Conservation (phyloP, 805 yeast genomes). For the Saccharomycopsis oosterbeekiorum region DNA sequence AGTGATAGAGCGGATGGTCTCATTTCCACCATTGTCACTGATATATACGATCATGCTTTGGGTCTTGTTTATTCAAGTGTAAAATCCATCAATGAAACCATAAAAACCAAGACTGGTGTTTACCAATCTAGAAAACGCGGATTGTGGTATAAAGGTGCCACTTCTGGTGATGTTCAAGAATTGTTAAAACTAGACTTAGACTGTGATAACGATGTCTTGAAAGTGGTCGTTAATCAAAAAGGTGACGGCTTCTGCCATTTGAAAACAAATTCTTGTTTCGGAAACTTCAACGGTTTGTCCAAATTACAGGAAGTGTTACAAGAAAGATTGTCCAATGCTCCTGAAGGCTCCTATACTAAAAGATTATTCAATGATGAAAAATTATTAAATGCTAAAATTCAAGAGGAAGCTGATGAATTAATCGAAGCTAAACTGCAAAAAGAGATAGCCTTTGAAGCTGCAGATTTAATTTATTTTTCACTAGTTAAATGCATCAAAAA, state of each 20-base stretch:
- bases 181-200: conserved; percentile 60
- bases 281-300: conserved; percentile 54
- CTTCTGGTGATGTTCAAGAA: conserved; percentile 92
- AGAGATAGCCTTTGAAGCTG: conserved; percentile 93
- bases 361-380: conserved; percentile 72
- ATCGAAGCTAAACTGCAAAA: conserved; percentile 65
- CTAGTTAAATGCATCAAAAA: conserved; percentile 61
- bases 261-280: conserved; percentile 69
- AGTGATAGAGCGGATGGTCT: conserved; percentile 86
- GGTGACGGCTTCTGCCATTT: conserved; percentile 93
- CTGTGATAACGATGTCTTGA: conserved; percentile 88
- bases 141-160: conserved; percentile 91
- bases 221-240: conserved; percentile 74
- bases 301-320: conserved; percentile 58
- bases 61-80: conserved; percentile 88
- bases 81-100: conserved; percentile 74
- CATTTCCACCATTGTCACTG: conserved; percentile 75
- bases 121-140: conserved; percentile 87
- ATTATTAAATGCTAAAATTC: conserved; percentile 74
- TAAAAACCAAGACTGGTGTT: conserved; percentile 76
- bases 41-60: conserved; percentile 55
- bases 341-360: conserved; percentile 90
- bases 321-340: conserved; percentile 58
- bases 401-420: conserved; percentile 94
- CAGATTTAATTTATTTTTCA: conserved; percentile 78